Evolutionary conservation across 768 basidiomycete species (phyloP).

Genomic region (Leccinum boreale): DNA sequence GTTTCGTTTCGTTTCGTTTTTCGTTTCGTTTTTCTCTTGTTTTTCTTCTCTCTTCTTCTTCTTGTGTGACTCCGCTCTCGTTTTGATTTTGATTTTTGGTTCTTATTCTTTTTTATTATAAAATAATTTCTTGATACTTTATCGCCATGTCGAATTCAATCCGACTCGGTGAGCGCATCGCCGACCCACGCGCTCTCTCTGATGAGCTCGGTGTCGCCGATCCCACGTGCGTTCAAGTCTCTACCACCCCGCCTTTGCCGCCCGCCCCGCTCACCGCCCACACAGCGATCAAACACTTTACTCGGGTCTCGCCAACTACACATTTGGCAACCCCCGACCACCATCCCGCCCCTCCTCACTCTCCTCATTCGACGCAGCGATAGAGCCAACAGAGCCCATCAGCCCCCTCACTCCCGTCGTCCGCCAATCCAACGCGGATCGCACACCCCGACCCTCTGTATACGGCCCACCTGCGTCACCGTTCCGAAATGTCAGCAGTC

Average conservation of each 20-base stretch:
- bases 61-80: neutral
- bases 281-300: constrained; percentile 25
- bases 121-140: constrained; percentile 15
- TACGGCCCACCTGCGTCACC: constrained; percentile 16
- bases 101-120: neutral
- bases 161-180: constrained; percentile 25
- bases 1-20: neutral
- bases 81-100: neutral
- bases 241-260: neutral
- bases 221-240: constrained; percentile 6
- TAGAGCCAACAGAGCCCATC: constrained; percentile 27
- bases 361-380: constrained; percentile 8
- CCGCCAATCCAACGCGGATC: constrained; percentile 32
- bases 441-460: constrained; percentile 45
- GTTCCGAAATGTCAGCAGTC: constrained; percentile 28
- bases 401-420: constrained; percentile 36
- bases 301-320: constrained; percentile 39
- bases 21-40: neutral
- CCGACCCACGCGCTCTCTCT: constrained; percentile 28
- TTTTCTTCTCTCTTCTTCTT: constrained; percentile 1
- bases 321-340: constrained; percentile 36
- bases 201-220: constrained; percentile 21
- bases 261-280: neutral
- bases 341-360: constrained; percentile 16
- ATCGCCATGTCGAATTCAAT: constrained; percentile 10